Evolutionary conservation across 2,329 filamentous ascomycete genomes (phyloP).

Genomic region (Penicillium sp.): DNA sequence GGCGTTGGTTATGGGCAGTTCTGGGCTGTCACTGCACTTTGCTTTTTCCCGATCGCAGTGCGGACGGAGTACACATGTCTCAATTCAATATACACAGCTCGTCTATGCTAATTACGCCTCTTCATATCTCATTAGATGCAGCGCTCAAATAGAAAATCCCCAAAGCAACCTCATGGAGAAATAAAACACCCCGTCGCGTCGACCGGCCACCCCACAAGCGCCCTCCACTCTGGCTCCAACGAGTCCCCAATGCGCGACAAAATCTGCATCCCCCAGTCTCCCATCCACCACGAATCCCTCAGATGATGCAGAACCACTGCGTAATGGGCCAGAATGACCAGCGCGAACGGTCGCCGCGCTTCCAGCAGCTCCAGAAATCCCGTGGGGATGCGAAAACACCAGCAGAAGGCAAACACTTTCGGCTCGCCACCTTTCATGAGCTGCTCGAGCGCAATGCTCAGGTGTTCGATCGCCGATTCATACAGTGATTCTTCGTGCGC

Average conservation of each 20-base stretch:
- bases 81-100: constrained; percentile 2
- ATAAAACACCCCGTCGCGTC: constrained; percentile 36
- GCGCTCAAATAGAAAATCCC: background rate
- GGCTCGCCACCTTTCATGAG: constrained; percentile 34
- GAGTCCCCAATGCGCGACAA: constrained; percentile 58
- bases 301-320: constrained; percentile 58
- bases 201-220: constrained; percentile 35
- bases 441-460: constrained; percentile 29
- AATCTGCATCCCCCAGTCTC: constrained; percentile 66
- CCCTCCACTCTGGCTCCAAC: constrained; percentile 30
- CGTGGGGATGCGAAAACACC: constrained; percentile 64
- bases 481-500: constrained; percentile 32
- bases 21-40: background rate
- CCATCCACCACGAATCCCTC: constrained; percentile 69
- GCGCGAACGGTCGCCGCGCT: constrained; percentile 42
- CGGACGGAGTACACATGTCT: background rate
- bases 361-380: constrained; percentile 54
- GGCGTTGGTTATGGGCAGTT: constrained; percentile 1
- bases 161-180: constrained; percentile 10
- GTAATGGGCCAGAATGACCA: constrained; percentile 49
- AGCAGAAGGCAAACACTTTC: constrained; percentile 50
- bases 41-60: background rate
- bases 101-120: constrained; percentile 7
- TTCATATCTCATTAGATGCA: constrained; percentile 12
- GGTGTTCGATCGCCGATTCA: constrained; percentile 28